Percentiles rank a stretch among this genome's conserved stretches.
phyloP scores from a whole-genome alignment of 371 early-diverging fungal species.

The Quaeritorhiza haematococci region DNA sequence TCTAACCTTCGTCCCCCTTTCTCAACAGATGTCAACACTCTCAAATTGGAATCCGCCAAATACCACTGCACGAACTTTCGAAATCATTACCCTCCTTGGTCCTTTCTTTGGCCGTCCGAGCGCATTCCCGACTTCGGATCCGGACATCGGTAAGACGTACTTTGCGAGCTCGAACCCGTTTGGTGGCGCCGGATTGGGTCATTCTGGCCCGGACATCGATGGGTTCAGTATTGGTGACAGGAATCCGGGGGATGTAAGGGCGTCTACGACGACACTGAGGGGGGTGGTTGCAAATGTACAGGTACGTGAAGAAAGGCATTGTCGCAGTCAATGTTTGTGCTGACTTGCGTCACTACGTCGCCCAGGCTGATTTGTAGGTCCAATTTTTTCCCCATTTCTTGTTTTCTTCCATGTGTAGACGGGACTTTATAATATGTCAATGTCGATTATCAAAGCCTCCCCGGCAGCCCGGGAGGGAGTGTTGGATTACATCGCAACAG shows the following conservation, averaged over 20 bases:
- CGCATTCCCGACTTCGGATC: conserved; percentile 28
- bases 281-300: conserved; percentile 59
- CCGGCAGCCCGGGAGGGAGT: conserved; percentile 53
- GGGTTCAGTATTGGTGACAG: conserved; percentile 29
- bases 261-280: conserved; percentile 60
- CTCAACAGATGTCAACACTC: conserved; percentile 40
- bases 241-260: conserved; percentile 41
- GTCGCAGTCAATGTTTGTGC: neutral
- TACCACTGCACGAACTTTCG: conserved; percentile 54
- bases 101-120: conserved; percentile 64
- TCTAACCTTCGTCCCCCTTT: neutral
- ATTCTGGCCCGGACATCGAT: conserved; percentile 19
- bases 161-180: conserved; percentile 43
- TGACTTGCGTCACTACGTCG: neutral
- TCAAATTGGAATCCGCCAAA: conserved; percentile 59
- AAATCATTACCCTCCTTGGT: conserved; percentile 65
- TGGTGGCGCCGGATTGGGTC: conserved; percentile 9
- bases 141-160: conserved; percentile 54
- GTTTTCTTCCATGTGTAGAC: conserved; percentile 28
- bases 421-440: conserved; percentile 59
- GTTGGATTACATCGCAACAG: conserved; percentile 59
- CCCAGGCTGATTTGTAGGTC: neutral
- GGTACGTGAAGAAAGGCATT: conserved; percentile 28
- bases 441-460: conserved; percentile 67
- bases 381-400: too few species aligned